Evolutionary conservation across 2,329 filamentous ascomycete genomes (phyloP).

Genomic region (Aureobasidium sp.): DNA sequence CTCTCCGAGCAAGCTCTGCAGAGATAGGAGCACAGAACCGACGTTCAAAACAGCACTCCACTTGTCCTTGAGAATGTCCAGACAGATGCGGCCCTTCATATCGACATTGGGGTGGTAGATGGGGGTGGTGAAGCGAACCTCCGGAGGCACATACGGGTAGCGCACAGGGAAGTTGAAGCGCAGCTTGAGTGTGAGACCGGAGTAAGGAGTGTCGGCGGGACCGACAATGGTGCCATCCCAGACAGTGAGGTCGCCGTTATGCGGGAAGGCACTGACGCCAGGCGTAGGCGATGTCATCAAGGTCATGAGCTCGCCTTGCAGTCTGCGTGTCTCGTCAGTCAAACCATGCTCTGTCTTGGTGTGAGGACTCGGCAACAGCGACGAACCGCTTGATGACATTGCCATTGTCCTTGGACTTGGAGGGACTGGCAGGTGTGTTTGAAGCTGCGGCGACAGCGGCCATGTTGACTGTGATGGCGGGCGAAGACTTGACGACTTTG

Average conservation of each 20-base stretch:
- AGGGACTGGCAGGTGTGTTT: slow-evolving; percentile 22
- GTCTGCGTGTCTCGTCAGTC: slow-evolving; percentile 41
- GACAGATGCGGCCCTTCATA: slow-evolving; percentile 91
- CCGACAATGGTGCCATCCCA: slow-evolving; percentile 95
- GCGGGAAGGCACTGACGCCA: slow-evolving; percentile 90
- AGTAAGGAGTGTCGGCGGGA: slow-evolving; percentile 85
- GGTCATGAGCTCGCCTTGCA: slow-evolving; percentile 97
- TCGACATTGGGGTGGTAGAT: slow-evolving; percentile 99
- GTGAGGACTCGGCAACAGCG: background rate
- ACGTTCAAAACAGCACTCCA: slow-evolving; percentile 98
- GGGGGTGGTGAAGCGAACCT: slow-evolving; percentile 93
- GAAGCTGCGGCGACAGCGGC: slow-evolving; percentile 21
- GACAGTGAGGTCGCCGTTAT: slow-evolving; percentile 79
- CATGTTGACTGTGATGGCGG: slow-evolving; percentile 16
- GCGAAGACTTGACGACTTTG: background rate
- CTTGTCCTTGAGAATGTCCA: slow-evolving; percentile 97
- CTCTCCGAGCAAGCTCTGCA: slow-evolving; percentile 92
- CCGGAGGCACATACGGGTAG: slow-evolving; percentile 87
- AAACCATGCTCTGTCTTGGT: background rate
- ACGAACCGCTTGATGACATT: slow-evolving; percentile 41
- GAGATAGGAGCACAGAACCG: slow-evolving; percentile 80
- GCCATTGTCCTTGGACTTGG: slow-evolving; percentile 28
- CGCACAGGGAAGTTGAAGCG: slow-evolving; percentile 82
- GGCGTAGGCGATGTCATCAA: slow-evolving; percentile 93
- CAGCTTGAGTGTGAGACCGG: slow-evolving; percentile 81